Percentiles rank a stretch among this genome's conserved stretches.
phyloP scores from a whole-genome alignment of 805 yeast species.

The Yarrowia deformans region DNA sequence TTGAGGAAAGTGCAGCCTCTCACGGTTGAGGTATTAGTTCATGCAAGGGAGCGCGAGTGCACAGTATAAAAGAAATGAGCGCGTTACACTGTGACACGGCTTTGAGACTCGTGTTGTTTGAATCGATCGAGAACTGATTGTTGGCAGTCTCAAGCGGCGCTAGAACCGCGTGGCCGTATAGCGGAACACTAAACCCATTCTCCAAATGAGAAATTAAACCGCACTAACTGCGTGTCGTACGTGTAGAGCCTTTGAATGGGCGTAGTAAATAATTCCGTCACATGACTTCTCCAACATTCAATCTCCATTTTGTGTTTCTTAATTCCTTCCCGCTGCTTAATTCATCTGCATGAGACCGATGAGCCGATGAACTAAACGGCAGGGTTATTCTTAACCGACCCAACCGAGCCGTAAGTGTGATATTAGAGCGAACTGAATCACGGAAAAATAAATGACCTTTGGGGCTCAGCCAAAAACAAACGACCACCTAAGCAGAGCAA shows the following conservation, averaged over 20 bases:
- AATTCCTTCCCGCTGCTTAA: neutral
- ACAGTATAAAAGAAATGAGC: conserved; percentile 1
- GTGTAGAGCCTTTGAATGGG: no score
- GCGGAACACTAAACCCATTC: neutral
- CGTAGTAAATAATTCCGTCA: neutral
- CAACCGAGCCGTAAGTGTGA: conserved; percentile 24
- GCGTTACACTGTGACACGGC: neutral
- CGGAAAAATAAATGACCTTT: neutral
- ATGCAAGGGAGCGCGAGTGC: conserved; percentile 7
- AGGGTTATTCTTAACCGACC: conserved; percentile 23
- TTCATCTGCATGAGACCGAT: conserved; percentile 24
- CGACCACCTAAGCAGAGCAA: neutral
- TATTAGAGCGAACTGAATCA: neutral
- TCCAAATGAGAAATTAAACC: no score
- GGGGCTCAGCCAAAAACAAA: neutral
- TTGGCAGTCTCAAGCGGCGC: neutral
- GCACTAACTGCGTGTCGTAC: no score
- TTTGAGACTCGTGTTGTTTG: no score
- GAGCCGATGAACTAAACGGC: conserved; percentile 17
- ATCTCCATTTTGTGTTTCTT: neutral
- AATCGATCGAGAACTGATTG: no score
- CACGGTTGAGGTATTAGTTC: conserved; percentile 10
- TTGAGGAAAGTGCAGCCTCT: conserved; percentile 26
- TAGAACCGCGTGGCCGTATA: neutral
- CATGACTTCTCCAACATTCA: neutral